phyloP scores from a whole-genome alignment of 306 rosid genomes.

The Hippophae tibetana region DNA sequence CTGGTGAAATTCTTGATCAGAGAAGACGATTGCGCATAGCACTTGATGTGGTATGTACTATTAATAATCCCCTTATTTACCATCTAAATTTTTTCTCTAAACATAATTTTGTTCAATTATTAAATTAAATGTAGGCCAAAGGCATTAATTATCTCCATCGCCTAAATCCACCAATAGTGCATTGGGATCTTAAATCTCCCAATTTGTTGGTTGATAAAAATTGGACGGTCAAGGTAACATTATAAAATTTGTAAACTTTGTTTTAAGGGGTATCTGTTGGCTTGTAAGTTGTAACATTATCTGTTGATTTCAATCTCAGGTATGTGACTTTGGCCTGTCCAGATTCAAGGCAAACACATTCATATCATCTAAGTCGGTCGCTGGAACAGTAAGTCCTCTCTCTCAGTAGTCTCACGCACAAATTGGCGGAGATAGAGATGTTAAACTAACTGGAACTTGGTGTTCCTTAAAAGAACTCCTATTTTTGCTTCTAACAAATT shows the following conservation, averaged over 20 bases:
- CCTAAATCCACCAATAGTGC: slow-evolving; percentile 79
- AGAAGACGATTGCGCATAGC: slow-evolving; percentile 86
- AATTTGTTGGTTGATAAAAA: slow-evolving; percentile 87
- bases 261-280: background rate
- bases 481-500: too few species aligned
- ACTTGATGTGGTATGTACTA: slow-evolving; percentile 69
- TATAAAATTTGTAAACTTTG: background rate
- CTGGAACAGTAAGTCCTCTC: slow-evolving; percentile 70
- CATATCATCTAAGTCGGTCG: slow-evolving; percentile 87
- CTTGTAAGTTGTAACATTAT: slow-evolving; percentile 1
- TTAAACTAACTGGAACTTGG: too few species aligned
- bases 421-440: background rate
- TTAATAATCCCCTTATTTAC: background rate
- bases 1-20: slow-evolving; percentile 67
- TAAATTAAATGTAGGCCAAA: slow-evolving; percentile 56
- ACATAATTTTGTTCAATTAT: slow-evolving; percentile 3
- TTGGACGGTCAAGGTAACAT: slow-evolving; percentile 82
- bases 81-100: background rate
- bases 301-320: slow-evolving; percentile 37
- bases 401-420: slow-evolving; percentile 2
- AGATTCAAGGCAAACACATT: slow-evolving; percentile 90
- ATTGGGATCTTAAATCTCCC: slow-evolving; percentile 98
- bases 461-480: too few species aligned
- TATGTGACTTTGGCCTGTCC: slow-evolving; percentile 92
- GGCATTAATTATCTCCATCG: slow-evolving; percentile 96